These are phyloP conservation scores for Talaromyces sp. DNA, from an alignment of 2,329 filamentous ascomycete species.

Conservation along the genomic window DNA sequence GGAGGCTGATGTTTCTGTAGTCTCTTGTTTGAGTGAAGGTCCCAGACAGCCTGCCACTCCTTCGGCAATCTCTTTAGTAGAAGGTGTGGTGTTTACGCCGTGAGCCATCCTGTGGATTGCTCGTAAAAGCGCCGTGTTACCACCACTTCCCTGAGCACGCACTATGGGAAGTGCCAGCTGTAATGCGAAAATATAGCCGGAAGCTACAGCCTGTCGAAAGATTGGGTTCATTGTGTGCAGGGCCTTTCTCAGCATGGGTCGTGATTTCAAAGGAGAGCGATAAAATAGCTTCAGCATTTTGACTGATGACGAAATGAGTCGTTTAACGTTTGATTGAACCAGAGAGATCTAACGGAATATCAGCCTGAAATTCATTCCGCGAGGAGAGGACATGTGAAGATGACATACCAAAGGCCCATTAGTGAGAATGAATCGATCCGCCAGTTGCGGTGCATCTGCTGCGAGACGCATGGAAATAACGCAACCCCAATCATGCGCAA, in stretches of 20 bases:
- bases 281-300: constrained; percentile 54
- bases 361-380: not conserved
- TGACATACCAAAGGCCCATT: constrained; percentile 53
- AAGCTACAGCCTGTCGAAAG: constrained; percentile 48
- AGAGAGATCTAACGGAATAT: constrained; percentile 39
- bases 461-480: constrained; percentile 55
- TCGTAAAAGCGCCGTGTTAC: constrained; percentile 51
- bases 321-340: constrained; percentile 43
- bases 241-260: constrained; percentile 47
- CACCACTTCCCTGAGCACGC: constrained; percentile 47
- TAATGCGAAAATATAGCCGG: constrained; percentile 58
- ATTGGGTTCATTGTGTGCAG: constrained; percentile 48
- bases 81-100: constrained; percentile 36
- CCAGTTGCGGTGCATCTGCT: constrained; percentile 56
- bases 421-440: constrained; percentile 56
- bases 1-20: constrained; percentile 31
- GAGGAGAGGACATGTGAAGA: not conserved
- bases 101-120: constrained; percentile 41
- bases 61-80: constrained; percentile 42
- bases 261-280: constrained; percentile 45
- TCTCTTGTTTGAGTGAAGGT: constrained; percentile 49
- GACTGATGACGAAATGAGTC: constrained; percentile 43
- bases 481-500: constrained; percentile 58
- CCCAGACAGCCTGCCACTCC: constrained; percentile 54
- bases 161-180: constrained; percentile 50